Evolutionary conservation across 495 filamentous ascomycete genomes (phyloP).

Genomic region (Tuber microsphaerosporum): DNA sequence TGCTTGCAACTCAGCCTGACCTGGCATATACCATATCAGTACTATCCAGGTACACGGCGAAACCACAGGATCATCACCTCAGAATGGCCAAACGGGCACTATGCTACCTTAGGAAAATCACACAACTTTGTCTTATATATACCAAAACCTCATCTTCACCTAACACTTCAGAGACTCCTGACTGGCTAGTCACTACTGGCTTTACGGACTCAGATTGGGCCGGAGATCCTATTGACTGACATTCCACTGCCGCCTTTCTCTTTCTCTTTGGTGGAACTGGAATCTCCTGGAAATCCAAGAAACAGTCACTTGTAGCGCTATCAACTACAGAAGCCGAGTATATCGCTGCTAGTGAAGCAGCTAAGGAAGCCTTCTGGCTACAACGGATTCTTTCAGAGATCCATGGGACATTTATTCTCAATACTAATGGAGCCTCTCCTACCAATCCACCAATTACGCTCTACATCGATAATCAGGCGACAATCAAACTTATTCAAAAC

Average conservation of each 20-base stretch:
- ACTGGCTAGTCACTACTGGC: too few species aligned
- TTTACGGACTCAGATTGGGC: slow-evolving; percentile 11
- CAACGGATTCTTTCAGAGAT: too few species aligned
- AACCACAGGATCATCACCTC: neutral
- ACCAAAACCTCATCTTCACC: too few species aligned
- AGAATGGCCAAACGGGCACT: slow-evolving; percentile 18
- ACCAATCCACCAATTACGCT: too few species aligned
- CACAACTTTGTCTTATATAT: neutral
- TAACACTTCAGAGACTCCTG: too few species aligned
- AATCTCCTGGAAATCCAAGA: neutral
- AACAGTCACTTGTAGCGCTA: too few species aligned
- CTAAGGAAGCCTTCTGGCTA: neutral
- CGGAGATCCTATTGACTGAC: neutral
- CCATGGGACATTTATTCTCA: too few species aligned
- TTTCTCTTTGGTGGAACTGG: neutral
- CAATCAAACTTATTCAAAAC: too few species aligned
- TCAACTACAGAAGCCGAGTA: too few species aligned
- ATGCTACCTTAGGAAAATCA: slow-evolving; percentile 19
- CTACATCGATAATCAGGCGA: too few species aligned
- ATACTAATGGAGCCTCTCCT: too few species aligned
- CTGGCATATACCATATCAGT: neutral
- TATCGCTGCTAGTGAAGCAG: slow-evolving; percentile 1
- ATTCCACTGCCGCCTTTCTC: neutral
- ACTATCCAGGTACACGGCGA: neutral
- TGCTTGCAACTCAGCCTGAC: slow-evolving; percentile 5